Percentiles rank a stretch among this genome's conserved stretches.
These are phyloP conservation scores for Komagataella populi DNA, from an alignment of 805 yeast species.

Conservation along the genomic window DNA sequence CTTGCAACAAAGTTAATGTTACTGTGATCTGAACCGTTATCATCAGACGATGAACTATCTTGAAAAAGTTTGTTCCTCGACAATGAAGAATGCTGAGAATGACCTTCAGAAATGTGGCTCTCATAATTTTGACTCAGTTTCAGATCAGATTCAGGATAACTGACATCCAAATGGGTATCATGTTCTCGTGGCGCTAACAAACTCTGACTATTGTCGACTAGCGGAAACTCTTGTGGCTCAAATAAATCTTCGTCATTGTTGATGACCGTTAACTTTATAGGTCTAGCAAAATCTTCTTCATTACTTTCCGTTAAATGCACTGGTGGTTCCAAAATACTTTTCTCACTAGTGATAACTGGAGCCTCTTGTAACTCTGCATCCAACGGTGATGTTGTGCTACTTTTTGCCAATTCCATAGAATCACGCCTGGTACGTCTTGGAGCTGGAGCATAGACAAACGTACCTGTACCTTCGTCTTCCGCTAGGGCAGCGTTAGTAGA, in stretches of 20 bases:
- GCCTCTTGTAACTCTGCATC: neutral
- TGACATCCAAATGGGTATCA: neutral
- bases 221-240: neutral
- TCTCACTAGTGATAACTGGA: neutral
- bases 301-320: neutral
- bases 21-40: conserved; percentile 7
- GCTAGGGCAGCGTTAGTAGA: neutral
- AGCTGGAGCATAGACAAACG: neutral
- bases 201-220: neutral
- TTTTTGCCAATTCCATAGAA: neutral
- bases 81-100: neutral
- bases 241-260: neutral
- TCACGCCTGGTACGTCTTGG: neutral
- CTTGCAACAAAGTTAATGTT: conserved; percentile 19
- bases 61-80: neutral
- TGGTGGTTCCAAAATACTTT: neutral
- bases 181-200: neutral
- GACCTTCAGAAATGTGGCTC: neutral
- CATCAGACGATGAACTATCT: neutral
- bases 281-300: neutral
- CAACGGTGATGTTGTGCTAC: neutral
- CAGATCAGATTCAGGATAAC: neutral
- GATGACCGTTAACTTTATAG: neutral
- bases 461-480: neutral
- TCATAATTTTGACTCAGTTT: too few relatives aligned